These are phyloP conservation scores for Eucommia ulmoides DNA, from an alignment of 257 asterid genomes.

Conservation along the genomic window DNA sequence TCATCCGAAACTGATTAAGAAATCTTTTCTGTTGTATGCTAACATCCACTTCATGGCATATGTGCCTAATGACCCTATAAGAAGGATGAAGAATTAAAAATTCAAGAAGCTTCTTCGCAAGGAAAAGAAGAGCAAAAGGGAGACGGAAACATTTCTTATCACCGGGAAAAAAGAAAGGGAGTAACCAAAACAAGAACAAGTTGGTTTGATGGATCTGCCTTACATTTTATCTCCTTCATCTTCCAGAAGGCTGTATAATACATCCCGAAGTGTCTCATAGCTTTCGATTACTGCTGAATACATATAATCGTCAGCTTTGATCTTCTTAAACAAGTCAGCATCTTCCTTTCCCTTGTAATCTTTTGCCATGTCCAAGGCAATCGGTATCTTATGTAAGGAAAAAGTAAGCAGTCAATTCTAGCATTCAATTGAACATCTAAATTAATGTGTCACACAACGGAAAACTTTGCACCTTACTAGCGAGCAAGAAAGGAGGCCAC, in stretches of 20 bases:
- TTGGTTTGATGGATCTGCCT: conserved; percentile 21
- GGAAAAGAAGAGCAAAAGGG: too few relatives aligned
- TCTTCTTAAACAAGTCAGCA: conserved; percentile 81
- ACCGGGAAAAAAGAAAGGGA: too few relatives aligned
- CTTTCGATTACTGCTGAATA: conserved; percentile 77
- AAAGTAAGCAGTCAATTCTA: conserved; percentile 16
- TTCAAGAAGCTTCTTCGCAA: neutral
- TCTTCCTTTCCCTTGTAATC: conserved; percentile 75
- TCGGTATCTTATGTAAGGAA: conserved; percentile 62
- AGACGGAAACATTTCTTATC: too few relatives aligned
- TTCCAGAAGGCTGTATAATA: conserved; percentile 53
- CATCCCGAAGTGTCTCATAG: conserved; percentile 65
- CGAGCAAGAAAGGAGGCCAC: conserved; percentile 99
- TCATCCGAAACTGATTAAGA: conserved; percentile 54
- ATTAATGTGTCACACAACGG: conserved; percentile 4
- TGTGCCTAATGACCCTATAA: conserved; percentile 53
- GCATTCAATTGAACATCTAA: conserved; percentile 2
- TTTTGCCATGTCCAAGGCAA: conserved; percentile 97
- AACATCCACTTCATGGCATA: conserved; percentile 48
- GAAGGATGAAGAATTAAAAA: too few relatives aligned
- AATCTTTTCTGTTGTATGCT: conserved; percentile 44
- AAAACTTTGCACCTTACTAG: conserved; percentile 72
- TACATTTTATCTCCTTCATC: conserved; percentile 57
- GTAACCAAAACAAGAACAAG: conserved; percentile 12
- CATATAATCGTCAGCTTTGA: conserved; percentile 76